These are phyloP conservation scores for Cercospora sojina DNA, from an alignment of 2,329 filamentous ascomycete genomes.

Conservation along the genomic window DNA sequence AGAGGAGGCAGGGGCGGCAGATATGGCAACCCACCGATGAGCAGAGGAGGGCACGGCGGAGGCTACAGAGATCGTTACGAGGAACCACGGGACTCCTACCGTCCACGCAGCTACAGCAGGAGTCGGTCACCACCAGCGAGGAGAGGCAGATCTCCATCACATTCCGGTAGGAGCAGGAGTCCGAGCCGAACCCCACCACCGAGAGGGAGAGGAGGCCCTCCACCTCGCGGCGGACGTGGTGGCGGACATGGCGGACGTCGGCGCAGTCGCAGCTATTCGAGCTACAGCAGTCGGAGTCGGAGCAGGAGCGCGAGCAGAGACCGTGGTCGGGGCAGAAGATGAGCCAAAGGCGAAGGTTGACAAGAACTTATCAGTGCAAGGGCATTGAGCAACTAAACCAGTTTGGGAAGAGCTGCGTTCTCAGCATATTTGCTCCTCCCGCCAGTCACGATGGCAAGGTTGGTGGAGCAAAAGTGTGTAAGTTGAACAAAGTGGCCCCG, in stretches of 20 bases:
- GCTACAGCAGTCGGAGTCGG: constrained; percentile 26
- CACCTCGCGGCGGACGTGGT: constrained; percentile 19
- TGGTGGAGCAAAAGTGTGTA: neutral
- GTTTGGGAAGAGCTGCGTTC: neutral
- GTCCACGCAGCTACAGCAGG: constrained; percentile 29
- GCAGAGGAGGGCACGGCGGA: constrained; percentile 27
- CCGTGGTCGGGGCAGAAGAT: constrained; percentile 29
- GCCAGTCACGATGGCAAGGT: neutral
- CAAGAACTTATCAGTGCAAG: neutral
- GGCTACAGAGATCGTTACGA: constrained; percentile 36
- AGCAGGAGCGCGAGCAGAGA: constrained; percentile 31
- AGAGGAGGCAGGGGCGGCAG: constrained; percentile 28
- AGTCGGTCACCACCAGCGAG: constrained; percentile 22
- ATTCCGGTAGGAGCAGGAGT: constrained; percentile 39
- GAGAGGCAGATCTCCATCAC: constrained; percentile 38
- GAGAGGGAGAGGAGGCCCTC: constrained; percentile 20
- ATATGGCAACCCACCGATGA: constrained; percentile 23
- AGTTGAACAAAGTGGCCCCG: neutral
- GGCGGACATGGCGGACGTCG: constrained; percentile 18
- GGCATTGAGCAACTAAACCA: neutral
- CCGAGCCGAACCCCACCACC: constrained; percentile 28
- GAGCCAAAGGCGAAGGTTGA: constrained; percentile 2
- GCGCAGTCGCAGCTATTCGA: constrained; percentile 23
- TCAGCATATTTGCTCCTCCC: neutral
- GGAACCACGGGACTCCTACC: constrained; percentile 30